Evolutionary conservation across 345 rosid genomes (phyloP).

Genomic region (Eucalyptus victrix): DNA sequence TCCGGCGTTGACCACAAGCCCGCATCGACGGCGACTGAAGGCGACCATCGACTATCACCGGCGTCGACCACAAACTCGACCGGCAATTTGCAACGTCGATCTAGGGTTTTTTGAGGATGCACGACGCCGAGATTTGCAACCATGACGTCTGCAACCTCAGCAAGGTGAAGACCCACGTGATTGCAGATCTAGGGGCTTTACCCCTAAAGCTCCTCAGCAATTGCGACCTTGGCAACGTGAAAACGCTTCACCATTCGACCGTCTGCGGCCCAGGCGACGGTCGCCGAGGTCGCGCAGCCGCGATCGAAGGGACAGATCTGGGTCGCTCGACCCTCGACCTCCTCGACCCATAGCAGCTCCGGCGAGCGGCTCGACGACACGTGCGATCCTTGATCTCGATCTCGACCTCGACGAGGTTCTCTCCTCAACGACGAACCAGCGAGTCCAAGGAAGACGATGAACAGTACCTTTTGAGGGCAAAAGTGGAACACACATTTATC

Average conservation of each 20-base stretch:
- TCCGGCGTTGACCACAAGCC: neutral
- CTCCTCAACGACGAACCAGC: neutral
- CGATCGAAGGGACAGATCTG: neutral
- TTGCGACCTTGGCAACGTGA: neutral
- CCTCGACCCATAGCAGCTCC: neutral
- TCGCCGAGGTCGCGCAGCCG: neutral
- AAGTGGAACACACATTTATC: neutral
- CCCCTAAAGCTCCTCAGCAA: neutral
- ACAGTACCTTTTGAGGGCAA: neutral
- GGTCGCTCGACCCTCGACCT: neutral
- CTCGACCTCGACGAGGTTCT: neutral
- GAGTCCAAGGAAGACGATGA: neutral
- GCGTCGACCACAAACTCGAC: neutral
- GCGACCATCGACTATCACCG: neutral
- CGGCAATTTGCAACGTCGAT: neutral
- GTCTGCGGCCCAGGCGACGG: neutral
- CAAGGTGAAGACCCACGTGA: neutral
- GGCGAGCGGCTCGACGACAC: neutral
- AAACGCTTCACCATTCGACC: neutral
- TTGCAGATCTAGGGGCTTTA: neutral
- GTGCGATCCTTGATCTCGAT: neutral
- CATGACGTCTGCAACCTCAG: neutral
- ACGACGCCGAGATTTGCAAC: neutral
- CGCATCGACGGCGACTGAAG: neutral
- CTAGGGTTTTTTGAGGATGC: neutral